Base-by-base conservation (phyloP, 768 basidiomycete genomes). In the Rhizopogon rudus region DNA sequence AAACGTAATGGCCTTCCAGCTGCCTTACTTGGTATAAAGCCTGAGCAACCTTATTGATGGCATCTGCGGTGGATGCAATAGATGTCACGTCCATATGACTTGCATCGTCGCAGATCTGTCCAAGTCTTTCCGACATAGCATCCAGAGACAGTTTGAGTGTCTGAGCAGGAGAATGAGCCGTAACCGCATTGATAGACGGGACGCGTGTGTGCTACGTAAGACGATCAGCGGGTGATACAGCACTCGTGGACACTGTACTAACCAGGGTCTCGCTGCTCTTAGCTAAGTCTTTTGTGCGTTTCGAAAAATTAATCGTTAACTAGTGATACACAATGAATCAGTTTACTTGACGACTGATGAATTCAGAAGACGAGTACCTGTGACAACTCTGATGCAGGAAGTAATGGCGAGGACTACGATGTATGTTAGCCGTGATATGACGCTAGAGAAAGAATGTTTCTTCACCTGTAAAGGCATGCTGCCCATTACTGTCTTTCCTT, bases 11-110 rank as follows among this genome's bases (percentile, higher is more conserved):
- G 72, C 74, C 72, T 56, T 81, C 81, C 51, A 88, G 69, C 53
- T 82, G 76, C 55, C 77, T 81, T 52, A 88, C 78, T 55, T 86
- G 78, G 8, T 71, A 69, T 57, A 90, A 70, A 6, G 88, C 87
- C 55, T 80, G 77, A 1, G 81, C 75, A 7, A 87, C 81, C 64
- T 87, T 88, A 42, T 72, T 67, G 31, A 91, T 85, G 1, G 86
- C 80, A 58, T 89, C 87, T n/a, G 88, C 86, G 14, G 80, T 81
- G 44, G 72, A 68, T 40, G 76, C 79, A 48, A 91, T 79, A 5
- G 77, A 71, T 22, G 62, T 50, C 33, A 77, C 73, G 62, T 89
- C 85, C 51, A 75, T 42, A 17, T 74, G 53, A 40, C 59, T 59
- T 8, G 69, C 61, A 33, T 66, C 67, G n/a, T 69, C 64, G 5